Base-by-base conservation (phyloP, 2,329 filamentous ascomycete genomes). In the Myriosclerotinia scirpicola region DNA sequence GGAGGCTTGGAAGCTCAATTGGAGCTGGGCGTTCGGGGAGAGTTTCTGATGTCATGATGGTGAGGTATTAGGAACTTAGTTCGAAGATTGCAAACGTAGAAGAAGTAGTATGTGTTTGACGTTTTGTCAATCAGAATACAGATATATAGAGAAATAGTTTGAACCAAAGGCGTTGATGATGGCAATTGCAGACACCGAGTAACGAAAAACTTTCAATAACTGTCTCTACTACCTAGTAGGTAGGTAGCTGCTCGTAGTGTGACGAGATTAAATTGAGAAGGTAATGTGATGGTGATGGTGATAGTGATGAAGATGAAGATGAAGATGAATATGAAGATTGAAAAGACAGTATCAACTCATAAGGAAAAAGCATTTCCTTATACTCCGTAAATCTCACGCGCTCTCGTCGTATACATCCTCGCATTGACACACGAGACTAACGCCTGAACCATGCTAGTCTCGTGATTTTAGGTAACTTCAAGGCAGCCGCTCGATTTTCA, bases 1-100 rank as follows among this genome's bases (percentile, higher is more conserved):
- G 74, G 20, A 75, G 66, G 5, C 68, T 58, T 5, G 74, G 73
- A 56, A 75, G 69, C 56, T 73, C 62, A 44, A 75, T 69, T 22
- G 56, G 54, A 54, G 50, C 63, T 65, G 63, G 46, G 36, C 2
- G 36, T 44, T 60, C 36, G 5, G 54, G 63, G 22, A 65, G 44
- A 20, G 22, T 20, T 22, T 52, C 44, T 26, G 63, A 52, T 44
- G 63, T 11, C 63, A 65, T 65, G 20, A 6, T 60, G 17, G 17
- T 48, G 44, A 20, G 56, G 12, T 50, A 50, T 40, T 14, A 26
- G 2, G 46, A 50, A 7, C 15, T 34, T 61, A 14, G 2, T 14
- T 50, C 58, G 9, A 17, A 22, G 26, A 11, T 22, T 38, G 44
- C 12, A 22, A 50, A 15, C 7, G 6, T 38, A 7, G 12, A 22